Percentiles rank a stretch among this genome's conserved stretches.
Evolutionary conservation across 768 basidiomycete species (phyloP).

Genomic region (Auricularia cornea): DNA sequence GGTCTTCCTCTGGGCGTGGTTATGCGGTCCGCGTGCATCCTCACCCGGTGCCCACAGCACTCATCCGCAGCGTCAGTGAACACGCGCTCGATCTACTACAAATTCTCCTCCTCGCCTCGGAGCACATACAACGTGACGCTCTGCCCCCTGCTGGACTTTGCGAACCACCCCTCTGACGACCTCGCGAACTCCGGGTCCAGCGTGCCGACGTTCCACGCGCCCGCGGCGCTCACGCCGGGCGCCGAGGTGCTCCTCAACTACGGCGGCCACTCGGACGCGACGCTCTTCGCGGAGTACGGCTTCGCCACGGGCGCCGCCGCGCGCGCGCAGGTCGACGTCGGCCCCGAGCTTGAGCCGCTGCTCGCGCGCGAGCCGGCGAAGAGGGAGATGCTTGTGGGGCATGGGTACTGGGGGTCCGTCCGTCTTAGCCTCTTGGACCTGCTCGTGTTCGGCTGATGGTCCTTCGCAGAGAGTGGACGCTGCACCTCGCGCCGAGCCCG

Average conservation of each 20-base stretch:
- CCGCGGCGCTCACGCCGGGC: slow-evolving; percentile 25
- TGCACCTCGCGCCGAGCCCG: slow-evolving; percentile 51
- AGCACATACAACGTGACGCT: slow-evolving; percentile 75
- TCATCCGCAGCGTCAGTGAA: slow-evolving; percentile 51
- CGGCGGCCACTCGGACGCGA: slow-evolving; percentile 68
- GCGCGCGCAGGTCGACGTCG: slow-evolving; percentile 9
- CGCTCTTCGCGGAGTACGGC: slow-evolving; percentile 84
- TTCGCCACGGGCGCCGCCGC: slow-evolving; percentile 42
- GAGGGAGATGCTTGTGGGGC: slow-evolving; percentile 43
- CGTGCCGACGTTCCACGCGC: slow-evolving; percentile 29
- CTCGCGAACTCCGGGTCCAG: slow-evolving; percentile 3
- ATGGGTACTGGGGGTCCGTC: slow-evolving; percentile 79
- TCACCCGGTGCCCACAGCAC: background rate
- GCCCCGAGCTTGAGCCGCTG: slow-evolving; percentile 2
- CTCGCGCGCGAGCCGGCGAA: slow-evolving; percentile 27
- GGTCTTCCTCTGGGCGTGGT: slow-evolving; percentile 83
- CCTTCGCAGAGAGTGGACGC: slow-evolving; percentile 67
- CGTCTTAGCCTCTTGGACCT: slow-evolving; percentile 2
- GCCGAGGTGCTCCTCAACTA: slow-evolving; percentile 75
- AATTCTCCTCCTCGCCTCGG: slow-evolving; percentile 37
- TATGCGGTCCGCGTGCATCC: slow-evolving; percentile 58
- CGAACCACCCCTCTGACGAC: slow-evolving; percentile 49
- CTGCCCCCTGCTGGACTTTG: slow-evolving; percentile 86
- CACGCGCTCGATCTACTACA: slow-evolving; percentile 80
- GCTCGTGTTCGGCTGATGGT: background rate